phyloP scores from a whole-genome alignment of 2,329 filamentous ascomycete genomes.

The Ilyonectria mors-panacis region DNA sequence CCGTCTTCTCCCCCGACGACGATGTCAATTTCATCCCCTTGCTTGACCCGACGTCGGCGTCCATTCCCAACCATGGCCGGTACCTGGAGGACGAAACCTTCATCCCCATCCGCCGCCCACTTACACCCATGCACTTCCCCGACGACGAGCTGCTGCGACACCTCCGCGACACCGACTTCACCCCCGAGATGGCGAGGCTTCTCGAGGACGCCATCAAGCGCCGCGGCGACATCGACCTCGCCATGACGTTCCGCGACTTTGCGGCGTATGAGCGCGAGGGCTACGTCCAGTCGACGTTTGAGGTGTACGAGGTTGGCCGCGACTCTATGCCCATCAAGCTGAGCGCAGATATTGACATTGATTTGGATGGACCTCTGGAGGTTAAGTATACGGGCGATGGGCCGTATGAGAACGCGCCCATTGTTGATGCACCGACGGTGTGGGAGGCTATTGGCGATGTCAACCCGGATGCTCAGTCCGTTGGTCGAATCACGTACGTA shows the following conservation, averaged over 20 bases:
- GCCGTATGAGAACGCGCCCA: conserved; percentile 45
- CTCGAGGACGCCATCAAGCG: conserved; percentile 56
- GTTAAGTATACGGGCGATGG: conserved; percentile 46
- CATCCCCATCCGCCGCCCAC: conserved; percentile 34
- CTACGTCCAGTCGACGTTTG: conserved; percentile 67
- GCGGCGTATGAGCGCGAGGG: conserved; percentile 55
- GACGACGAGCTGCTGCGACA: conserved; percentile 61
- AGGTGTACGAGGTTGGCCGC: conserved; percentile 69
- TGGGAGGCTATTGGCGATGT: conserved; percentile 60
- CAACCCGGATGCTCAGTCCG: conserved; percentile 57
- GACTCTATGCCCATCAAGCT: conserved; percentile 58
- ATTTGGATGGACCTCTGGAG: conserved; percentile 42
- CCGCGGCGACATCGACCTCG: conserved; percentile 51
- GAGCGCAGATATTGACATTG: conserved; percentile 48
- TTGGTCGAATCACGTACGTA: conserved; percentile 71
- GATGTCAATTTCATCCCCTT: conserved; percentile 53
- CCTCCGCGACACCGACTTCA: conserved; percentile 59
- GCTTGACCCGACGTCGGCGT: conserved; percentile 36
- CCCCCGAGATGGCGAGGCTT: conserved; percentile 55
- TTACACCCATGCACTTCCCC: conserved; percentile 51
- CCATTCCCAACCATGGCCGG: conserved; percentile 16
- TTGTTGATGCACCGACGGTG: conserved; percentile 57
- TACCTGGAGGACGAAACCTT: conserved; percentile 34
- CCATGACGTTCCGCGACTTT: conserved; percentile 52
- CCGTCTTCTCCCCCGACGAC: conserved; percentile 47